phyloP scores from a whole-genome alignment of 768 basidiomycete species.

The Asterophora lycoperdoides region DNA sequence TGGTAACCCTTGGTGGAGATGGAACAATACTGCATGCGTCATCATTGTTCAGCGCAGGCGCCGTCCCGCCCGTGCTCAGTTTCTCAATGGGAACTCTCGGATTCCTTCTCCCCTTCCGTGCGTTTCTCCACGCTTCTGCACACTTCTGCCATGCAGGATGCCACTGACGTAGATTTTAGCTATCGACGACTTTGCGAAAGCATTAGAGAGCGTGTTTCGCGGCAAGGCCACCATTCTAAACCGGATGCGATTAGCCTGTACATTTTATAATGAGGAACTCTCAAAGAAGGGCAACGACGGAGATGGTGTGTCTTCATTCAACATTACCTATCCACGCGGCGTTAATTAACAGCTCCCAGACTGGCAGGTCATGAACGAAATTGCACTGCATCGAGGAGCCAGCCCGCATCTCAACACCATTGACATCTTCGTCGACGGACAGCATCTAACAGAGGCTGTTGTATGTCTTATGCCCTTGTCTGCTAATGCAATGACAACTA shows the following conservation, averaged over 20 bases:
- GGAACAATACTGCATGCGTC: conserved; percentile 94
- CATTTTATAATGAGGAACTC: conserved; percentile 61
- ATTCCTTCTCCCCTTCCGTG: conserved; percentile 91
- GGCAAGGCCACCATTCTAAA: conserved; percentile 81
- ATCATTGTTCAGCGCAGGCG: conserved; percentile 83
- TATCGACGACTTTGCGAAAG: conserved; percentile 81
- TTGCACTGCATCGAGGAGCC: conserved; percentile 87
- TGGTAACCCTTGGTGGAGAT: conserved; percentile 91
- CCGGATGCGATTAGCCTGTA: conserved; percentile 86
- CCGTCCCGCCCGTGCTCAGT: conserved; percentile 87
- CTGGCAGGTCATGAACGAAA: conserved; percentile 98
- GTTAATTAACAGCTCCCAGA: conserved; percentile 37
- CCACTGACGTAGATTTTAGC: conserved; percentile 41
- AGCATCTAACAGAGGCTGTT: conserved; percentile 93
- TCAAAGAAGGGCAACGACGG: conserved; percentile 51
- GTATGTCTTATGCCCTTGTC: conserved; percentile 43
- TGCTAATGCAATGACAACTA: conserved; percentile 5
- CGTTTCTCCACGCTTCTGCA: conserved; percentile 28
- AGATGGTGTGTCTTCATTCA: conserved; percentile 44
- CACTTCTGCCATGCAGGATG: neutral
- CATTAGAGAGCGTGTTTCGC: conserved; percentile 72
- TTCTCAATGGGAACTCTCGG: conserved; percentile 94
- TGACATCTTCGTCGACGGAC: conserved; percentile 90
- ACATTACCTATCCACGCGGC: neutral
- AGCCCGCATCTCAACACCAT: conserved; percentile 91